Base-by-base conservation (phyloP, 73 alveolate genomes). In the Effrenium voratum region DNA sequence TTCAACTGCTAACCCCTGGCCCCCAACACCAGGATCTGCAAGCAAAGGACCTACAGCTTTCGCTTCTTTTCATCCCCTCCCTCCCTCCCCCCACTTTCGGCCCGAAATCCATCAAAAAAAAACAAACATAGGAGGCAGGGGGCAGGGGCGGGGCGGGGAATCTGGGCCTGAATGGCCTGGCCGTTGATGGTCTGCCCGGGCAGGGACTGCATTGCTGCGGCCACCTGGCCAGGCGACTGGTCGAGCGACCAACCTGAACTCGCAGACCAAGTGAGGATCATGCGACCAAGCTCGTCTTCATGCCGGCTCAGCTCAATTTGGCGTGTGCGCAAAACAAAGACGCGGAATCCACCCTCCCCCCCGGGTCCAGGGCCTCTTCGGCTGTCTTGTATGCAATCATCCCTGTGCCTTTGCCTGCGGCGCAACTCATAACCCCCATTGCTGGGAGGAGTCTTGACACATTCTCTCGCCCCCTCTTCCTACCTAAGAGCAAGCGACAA, bases 371-470 rank as follows among this genome's bases (percentile, higher is more conserved):
- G 40, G 32, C 95, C 75, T 87, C 95, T 32, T 87, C 95, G 28
- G 95, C 95, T 28, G 95, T 87, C 95, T 87, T 87, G 95, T 87
- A 87, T 49, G 95, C 95, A 36, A 87, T 87, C 95, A 87, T 87
- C 41, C 95, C 95, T 1, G 95, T 87, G 85, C 95, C 95, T 47
- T 87, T 87, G 95, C 95, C 95, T 87, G 66, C 19, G 4, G 41
- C 86, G 6, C 16, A 24, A 28, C 30, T 34, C 5, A 36, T 22
- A 47, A 16, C n/a, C 52, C 19, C 52, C 34, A 73, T 40, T 38
- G 84, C 32, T 28, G 34, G 28, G 13, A n/a, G 34, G 19, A 36
- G 52, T 22, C 5, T 38, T 40, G 84, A 38, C 13, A 36, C 52
- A n/a, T n/a, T n/a, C n/a, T n/a, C n/a, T n/a, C n/a, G n/a, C n/a